Conservation (phyloP, 768 basidiomycete genomes). For the Suillus plorans region DNA sequence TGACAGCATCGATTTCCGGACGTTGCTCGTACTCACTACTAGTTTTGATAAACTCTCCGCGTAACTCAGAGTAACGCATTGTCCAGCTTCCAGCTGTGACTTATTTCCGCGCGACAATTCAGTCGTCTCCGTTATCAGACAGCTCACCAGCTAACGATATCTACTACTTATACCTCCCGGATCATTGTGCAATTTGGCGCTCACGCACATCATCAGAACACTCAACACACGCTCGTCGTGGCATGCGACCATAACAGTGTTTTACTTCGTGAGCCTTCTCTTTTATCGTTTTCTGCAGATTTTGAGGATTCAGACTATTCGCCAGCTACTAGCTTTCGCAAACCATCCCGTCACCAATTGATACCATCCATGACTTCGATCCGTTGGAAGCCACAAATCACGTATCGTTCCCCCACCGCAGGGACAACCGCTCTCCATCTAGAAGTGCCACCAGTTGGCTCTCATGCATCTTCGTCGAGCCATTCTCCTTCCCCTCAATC, state of each 20-base stretch:
- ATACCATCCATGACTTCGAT: constrained; percentile 22
- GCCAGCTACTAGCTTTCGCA: not conserved
- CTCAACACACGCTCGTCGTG: not conserved
- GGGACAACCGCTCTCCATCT: constrained; percentile 26
- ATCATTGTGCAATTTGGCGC: constrained; percentile 1
- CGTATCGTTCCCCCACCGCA: constrained; percentile 57
- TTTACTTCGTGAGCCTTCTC: not conserved
- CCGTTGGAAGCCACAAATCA: constrained; percentile 56
- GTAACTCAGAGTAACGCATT: not conserved
- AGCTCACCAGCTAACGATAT: not conserved
- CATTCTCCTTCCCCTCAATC: constrained; percentile 14
- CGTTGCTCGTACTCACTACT: not conserved
- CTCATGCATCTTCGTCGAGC: constrained; percentile 17
- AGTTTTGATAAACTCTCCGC: not conserved
- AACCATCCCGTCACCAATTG: not conserved
- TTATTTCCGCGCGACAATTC: not conserved
- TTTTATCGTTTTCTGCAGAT: not conserved
- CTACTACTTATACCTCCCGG: not conserved
- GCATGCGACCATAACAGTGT: not conserved
- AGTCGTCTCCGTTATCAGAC: not conserved
- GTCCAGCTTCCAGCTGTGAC: not conserved
- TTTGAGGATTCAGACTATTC: not conserved
- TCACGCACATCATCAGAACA: not conserved
- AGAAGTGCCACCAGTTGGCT: constrained; percentile 18
- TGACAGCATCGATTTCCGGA: not conserved